These are phyloP conservation scores for Beauveria scarabaeidicola DNA, from an alignment of 2,329 filamentous ascomycete genomes.

Conservation along the genomic window DNA sequence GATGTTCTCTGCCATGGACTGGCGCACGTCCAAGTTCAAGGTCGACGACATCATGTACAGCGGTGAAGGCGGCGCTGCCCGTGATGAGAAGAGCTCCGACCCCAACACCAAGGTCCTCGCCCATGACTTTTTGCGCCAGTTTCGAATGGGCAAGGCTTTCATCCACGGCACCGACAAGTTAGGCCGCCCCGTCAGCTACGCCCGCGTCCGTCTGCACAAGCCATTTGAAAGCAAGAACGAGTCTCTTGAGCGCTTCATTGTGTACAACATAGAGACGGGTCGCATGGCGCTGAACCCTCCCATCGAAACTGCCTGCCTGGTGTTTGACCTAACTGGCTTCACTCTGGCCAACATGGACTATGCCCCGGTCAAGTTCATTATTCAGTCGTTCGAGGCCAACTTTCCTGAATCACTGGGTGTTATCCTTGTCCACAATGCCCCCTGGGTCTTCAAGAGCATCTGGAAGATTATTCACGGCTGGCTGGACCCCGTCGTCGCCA, in stretches of 20 bases:
- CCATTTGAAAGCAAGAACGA: constrained; percentile 24
- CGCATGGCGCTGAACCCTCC: constrained; percentile 13
- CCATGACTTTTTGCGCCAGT: constrained; percentile 27
- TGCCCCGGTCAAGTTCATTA: constrained; percentile 68
- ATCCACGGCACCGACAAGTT: constrained; percentile 28
- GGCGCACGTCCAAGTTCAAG: constrained; percentile 25
- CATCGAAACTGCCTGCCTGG: constrained; percentile 28
- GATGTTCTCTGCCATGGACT: constrained; percentile 29
- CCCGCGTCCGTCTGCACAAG: constrained; percentile 26
- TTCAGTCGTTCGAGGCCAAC: constrained; percentile 71
- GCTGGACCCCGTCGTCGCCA: constrained; percentile 67
- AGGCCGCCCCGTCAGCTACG: constrained; percentile 28
- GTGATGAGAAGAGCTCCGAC: constrained; percentile 19
- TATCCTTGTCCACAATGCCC: constrained; percentile 66
- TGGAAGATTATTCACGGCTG: constrained; percentile 63
- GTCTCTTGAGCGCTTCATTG: constrained; percentile 28
- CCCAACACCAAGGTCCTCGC: constrained; percentile 4
- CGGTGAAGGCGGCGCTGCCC: constrained; percentile 25
- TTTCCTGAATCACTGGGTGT: constrained; percentile 65
- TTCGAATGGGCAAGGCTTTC: constrained; percentile 30
- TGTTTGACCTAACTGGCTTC: constrained; percentile 68
- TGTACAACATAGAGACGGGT: constrained; percentile 30
- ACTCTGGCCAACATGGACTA: constrained; percentile 70
- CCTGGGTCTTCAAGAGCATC: constrained; percentile 55
- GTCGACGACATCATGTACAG: constrained; percentile 25